Base-by-base conservation (phyloP, 352 stramenopile genomes). In the Thalassiosira livingstoniorum region DNA sequence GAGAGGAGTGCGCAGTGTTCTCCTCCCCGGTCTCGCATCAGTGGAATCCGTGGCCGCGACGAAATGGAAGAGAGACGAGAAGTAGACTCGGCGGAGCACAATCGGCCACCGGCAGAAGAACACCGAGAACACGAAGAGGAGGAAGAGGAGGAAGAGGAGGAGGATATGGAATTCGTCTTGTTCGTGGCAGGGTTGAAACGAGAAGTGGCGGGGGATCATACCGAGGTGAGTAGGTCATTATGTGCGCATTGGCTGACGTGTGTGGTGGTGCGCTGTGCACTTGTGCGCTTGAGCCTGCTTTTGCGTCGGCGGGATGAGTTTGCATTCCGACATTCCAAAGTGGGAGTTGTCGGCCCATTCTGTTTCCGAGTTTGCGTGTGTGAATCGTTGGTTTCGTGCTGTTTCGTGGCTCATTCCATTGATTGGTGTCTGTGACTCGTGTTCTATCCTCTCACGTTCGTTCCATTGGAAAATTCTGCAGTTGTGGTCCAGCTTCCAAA, bases 401-500 rank as follows among this genome's bases (percentile, higher is more conserved):
- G n/a, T n/a, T n/a, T n/a, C n/a, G n/a, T n/a, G n/a, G n/a, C n/a
- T n/a, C n/a, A n/a, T n/a, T n/a, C n/a, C n/a, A n/a, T n/a, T n/a
- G n/a, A n/a, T n/a, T n/a, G n/a, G n/a, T n/a, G n/a, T n/a, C n/a
- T n/a, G n/a, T n/a, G n/a, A n/a, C n/a, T n/a, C n/a, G n/a, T n/a
- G n/a, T n/a, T n/a, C n/a, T n/a, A n/a, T n/a, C n/a, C n/a, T n/a
- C n/a, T n/a, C n/a, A n/a, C n/a, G n/a, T n/a, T n/a, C n/a, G n/a
- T n/a, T n/a, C n/a, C n/a, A n/a, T n/a, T n/a, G n/a, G n/a, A n/a
- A n/a, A n/a, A n/a, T n/a, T n/a, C n/a, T n/a, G n/a, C 23, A 88
- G 81, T 47, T 88, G n/a, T 88, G 81, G 81, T 51, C 70, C 4
- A 71, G 67, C 39, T 88, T 88, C 64, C 80, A 87, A 74, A 70